Base-by-base conservation (phyloP, 2,329 filamentous ascomycete species). In the Cercospora sp. region DNA sequence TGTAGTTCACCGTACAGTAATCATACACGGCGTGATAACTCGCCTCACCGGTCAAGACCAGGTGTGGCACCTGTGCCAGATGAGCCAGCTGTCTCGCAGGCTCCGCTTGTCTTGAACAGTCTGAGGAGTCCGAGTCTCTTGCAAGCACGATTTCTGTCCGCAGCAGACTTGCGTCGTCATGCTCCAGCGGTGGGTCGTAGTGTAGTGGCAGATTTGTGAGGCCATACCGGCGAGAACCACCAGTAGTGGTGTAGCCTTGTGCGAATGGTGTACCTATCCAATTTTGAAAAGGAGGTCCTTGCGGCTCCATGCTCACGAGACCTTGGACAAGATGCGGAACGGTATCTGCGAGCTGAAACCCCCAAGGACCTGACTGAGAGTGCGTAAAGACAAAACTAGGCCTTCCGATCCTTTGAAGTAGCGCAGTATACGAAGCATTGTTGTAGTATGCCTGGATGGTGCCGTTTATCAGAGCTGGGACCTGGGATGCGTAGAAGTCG, bases 21-120 rank as follows among this genome's bases (percentile, higher is more conserved):
- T 89, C 87, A 68, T 85, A 89, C 9, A 79, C 75, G 2, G 79
- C 78, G 75, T 89, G 87, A n/a, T 81, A 82, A 62, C 84, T 85
- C 3, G 87, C 83, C 66, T 88, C 83, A 0, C 79, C 79, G 0
- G 85, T 88, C 28, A 87, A 72, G 16, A 88, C 69, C 1, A 85
- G 75, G 5, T 85, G 82, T 0, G 82, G 83, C 5, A 87, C 79
- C 16, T 79, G 79, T 2, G 76, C 73, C 7, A 90, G 75, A 34
- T 88, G 84, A 5, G 76, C 74, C 13, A 90, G 77, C 70, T 82
- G 77, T 21, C 82, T 81, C 9, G 80, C 77, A 2, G 81, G 77
- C 21, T 78, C 69, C 0, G 72, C 72, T 69, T 84, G 82, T 65
- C 82, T 71, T 13, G 81, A 76, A 66, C 81, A 83, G 2, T 77